Base-by-base conservation (phyloP, 2,329 filamentous ascomycete species). In the Aspergillus transmontanensis region DNA sequence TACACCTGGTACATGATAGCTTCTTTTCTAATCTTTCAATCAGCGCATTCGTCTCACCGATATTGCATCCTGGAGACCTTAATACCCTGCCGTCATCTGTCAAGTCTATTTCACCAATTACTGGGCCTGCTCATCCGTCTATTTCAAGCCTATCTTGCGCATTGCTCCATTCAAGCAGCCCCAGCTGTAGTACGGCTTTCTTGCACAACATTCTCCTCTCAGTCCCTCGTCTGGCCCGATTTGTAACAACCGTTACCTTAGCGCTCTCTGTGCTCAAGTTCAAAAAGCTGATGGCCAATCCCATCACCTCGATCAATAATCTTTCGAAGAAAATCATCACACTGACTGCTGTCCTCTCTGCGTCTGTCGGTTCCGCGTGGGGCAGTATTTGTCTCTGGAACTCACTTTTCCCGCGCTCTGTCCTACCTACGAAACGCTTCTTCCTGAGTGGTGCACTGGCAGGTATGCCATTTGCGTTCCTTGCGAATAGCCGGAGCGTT, bases 301-400 rank as follows among this genome's bases (percentile, higher is more conserved):
- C 94, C 0, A 75, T 93, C 28, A 79, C 86, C 0, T 86, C 89
- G 2, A 77, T 93, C 14, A 90, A 90, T 73, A 76, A 76, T 5
- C 83, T 97, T 12, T 82, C 91, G 1, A 85, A 87, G 39, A 84
- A 84, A 36, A 89, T 94, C 23, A 84, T 97, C 34, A 87, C 90
- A 65, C 89, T 92, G 75, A 89, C 90, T 0, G 84, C 92, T 5
- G 93, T 96, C 72, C 81, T 93, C 56, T 93, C 93, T 0, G 91
- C 92, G 19, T 86, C 91, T n/a, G 88, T 97, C 62, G 93, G 92
- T 16, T 92, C 92, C 0, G 87, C 89, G 36, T 99, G 95, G 95
- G 93, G 89, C 1, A 90, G 88, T 62, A 89, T 97, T 69, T 99
- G 94, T 81, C 85, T 97, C 72, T 93, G 97, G 83, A 92, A 96